phyloP scores from a whole-genome alignment of 768 basidiomycete species.

The Amanita molliuscula region DNA sequence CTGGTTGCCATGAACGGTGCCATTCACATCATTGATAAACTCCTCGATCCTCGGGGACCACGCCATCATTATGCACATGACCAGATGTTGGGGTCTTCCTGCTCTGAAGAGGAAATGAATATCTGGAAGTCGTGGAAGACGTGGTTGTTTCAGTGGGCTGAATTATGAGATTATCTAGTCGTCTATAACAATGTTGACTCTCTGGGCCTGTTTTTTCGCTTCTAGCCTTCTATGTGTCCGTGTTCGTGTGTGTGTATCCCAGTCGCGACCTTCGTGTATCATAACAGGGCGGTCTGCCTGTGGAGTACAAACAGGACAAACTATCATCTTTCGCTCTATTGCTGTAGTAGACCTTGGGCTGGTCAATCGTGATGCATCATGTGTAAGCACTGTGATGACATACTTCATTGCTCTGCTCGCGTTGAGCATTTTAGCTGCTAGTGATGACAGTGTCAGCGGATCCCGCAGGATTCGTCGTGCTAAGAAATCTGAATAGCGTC shows the following conservation, averaged over 20 bases:
- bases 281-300: constrained; percentile 54
- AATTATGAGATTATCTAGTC: constrained; percentile 1
- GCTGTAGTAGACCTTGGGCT: constrained; percentile 42
- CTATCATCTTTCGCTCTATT: constrained; percentile 45
- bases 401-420: constrained; percentile 38
- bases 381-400: constrained; percentile 9
- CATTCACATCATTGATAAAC: constrained; percentile 33
- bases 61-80: constrained; percentile 6
- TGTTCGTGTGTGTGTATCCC: constrained; percentile 48
- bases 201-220: constrained; percentile 14
- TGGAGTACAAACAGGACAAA: constrained; percentile 55
- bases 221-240: constrained; percentile 43
- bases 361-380: constrained; percentile 5
- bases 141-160: constrained; percentile 39
- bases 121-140: constrained; percentile 35
- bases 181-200: neutral
- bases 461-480: constrained; percentile 37
- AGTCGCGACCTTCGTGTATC: constrained; percentile 41
- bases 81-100: constrained; percentile 3
- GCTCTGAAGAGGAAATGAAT: constrained; percentile 7
- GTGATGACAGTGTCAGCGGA: constrained; percentile 43
- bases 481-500: constrained; percentile 42
- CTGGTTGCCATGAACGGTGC: constrained; percentile 48
- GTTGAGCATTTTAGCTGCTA: constrained; percentile 42
- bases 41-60: constrained; percentile 32